phyloP scores from a whole-genome alignment of 192 early-diverging fungal species.

The Rhizophagus clarus region DNA sequence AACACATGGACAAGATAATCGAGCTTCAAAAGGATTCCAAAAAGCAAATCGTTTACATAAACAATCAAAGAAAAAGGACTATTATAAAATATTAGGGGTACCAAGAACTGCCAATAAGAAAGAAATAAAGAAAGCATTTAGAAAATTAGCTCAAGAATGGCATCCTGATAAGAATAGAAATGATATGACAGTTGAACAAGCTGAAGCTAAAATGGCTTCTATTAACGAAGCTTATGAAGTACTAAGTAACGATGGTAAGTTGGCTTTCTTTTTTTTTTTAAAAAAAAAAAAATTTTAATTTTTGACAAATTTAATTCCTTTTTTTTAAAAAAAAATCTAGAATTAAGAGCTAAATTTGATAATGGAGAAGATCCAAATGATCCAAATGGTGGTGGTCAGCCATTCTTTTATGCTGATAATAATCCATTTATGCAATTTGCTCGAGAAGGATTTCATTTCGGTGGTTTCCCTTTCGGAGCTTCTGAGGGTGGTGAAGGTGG shows the following conservation, averaged over 20 bases:
- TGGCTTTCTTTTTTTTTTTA: too few relatives aligned
- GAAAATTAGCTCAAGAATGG: constrained; percentile 87
- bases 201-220: constrained; percentile 86
- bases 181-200: constrained; percentile 74
- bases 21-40: constrained; percentile 56
- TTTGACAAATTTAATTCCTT: too few relatives aligned
- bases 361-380: constrained; percentile 82
- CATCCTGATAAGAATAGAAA: constrained; percentile 82
- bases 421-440: constrained; percentile 20
- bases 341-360: constrained; percentile 67
- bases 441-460: background rate
- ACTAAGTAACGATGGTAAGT: constrained; percentile 61
- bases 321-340: constrained; percentile 25
- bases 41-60: constrained; percentile 62
- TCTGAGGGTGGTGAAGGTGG: background rate
- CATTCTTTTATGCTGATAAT: background rate
- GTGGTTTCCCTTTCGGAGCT: constrained; percentile 18
- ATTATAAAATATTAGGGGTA: constrained; percentile 95
- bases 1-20: constrained; percentile 53
- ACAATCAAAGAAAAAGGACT: constrained; percentile 74
- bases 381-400: constrained; percentile 35
- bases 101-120: constrained; percentile 66
- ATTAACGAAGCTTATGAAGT: constrained; percentile 95
- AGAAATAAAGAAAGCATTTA: constrained; percentile 92
- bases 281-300: background rate